phyloP scores from a whole-genome alignment of 2,329 filamentous ascomycete species.

The Aspergillus sclerotialis region DNA sequence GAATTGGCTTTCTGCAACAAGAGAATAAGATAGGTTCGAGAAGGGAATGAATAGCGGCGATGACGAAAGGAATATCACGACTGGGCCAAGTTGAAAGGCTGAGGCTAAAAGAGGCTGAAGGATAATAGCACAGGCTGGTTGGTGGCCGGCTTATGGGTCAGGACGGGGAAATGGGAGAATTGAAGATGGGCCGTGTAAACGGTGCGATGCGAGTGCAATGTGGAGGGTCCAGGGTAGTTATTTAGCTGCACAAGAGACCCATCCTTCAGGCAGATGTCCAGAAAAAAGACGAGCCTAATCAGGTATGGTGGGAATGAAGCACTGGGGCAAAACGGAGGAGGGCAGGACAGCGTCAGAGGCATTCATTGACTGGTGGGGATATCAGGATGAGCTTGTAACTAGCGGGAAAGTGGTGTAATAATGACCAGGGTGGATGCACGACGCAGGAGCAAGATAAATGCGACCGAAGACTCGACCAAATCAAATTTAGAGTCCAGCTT shows the following conservation, averaged over 20 bases:
- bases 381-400: slow-evolving; percentile 29
- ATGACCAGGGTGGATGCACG: slow-evolving; percentile 30
- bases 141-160: slow-evolving; percentile 21
- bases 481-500: slow-evolving; percentile 5
- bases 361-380: slow-evolving; percentile 17
- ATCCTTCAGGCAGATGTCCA: slow-evolving; percentile 17
- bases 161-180: slow-evolving; percentile 13
- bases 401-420: slow-evolving; percentile 33
- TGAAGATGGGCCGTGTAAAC: slow-evolving; percentile 15
- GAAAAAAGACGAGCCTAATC: slow-evolving; percentile 4
- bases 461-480: slow-evolving; percentile 7
- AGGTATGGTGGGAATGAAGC: slow-evolving; percentile 7
- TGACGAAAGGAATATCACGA: slow-evolving; percentile 10
- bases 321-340: slow-evolving; percentile 5
- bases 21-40: slow-evolving; percentile 8
- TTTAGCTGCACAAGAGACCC: slow-evolving; percentile 29
- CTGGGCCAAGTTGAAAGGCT: slow-evolving; percentile 14
- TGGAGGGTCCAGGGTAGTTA: slow-evolving; percentile 36
- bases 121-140: slow-evolving; percentile 17
- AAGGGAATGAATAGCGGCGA: slow-evolving; percentile 11
- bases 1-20: background rate
- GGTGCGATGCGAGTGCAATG: slow-evolving; percentile 19
- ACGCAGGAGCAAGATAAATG: slow-evolving; percentile 13
- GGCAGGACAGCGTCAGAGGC: slow-evolving; percentile 11
- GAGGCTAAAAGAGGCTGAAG: slow-evolving; percentile 19